Conservation (phyloP, 768 basidiomycete species). For the Pilatotrama ljubarskyi region DNA sequence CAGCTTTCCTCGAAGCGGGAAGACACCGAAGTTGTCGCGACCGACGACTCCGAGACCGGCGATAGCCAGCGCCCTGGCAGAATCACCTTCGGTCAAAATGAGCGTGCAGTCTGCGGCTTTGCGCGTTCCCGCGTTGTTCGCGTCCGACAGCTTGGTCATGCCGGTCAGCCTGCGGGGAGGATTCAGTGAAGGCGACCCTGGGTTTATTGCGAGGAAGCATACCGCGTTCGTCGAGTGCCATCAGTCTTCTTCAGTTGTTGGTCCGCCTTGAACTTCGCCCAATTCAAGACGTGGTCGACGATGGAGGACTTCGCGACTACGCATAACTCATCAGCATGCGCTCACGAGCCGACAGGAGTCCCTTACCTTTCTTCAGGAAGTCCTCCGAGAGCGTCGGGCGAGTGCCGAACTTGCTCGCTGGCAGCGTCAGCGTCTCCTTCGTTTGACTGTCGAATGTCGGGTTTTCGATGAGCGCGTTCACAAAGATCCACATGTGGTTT, state of each 20-base stretch:
- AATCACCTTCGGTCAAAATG: constrained; percentile 98
- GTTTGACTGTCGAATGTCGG: constrained; percentile 99
- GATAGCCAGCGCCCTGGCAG: constrained; percentile 94
- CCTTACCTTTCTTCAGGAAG: constrained; percentile 91
- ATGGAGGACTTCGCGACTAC: constrained; percentile 87
- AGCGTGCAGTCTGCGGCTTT: constrained; percentile 84
- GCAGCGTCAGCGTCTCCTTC: constrained; percentile 91
- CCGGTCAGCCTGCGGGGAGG: constrained; percentile 70
- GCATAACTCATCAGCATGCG: neutral
- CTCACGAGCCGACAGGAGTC: neutral
- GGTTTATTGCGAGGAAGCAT: constrained; percentile 24
- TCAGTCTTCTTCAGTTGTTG: constrained; percentile 96
- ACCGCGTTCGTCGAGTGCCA: constrained; percentile 84
- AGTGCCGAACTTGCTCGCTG: constrained; percentile 85
- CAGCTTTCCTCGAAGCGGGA: constrained; percentile 95
- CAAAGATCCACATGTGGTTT: constrained; percentile 98
- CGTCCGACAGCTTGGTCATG: constrained; percentile 91
- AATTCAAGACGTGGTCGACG: constrained; percentile 88
- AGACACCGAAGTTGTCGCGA: constrained; percentile 95
- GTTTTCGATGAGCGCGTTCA: constrained; percentile 95
- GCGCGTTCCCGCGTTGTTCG: constrained; percentile 93
- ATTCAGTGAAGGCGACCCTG: neutral
- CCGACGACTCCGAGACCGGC: constrained; percentile 95
- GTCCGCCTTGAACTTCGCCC: constrained; percentile 97
- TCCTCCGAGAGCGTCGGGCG: constrained; percentile 86